Conservation (phyloP, 805 yeast species). For the Wickerhamomyces ciferrii region DNA sequence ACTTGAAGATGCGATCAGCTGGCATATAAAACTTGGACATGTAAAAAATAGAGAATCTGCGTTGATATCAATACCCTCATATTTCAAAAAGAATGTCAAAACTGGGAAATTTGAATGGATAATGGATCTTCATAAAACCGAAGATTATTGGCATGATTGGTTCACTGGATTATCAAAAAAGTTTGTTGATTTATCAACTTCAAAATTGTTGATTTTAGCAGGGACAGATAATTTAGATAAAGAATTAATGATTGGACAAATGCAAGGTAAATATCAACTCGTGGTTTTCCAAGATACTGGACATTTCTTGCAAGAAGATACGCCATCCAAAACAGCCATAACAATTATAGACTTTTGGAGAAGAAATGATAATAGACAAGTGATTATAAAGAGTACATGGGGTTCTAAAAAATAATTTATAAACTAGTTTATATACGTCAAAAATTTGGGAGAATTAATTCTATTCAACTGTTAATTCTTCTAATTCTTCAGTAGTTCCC, state of each 20-base stretch:
- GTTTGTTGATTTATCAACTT: conserved; percentile 44
- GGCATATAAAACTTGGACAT: conserved; percentile 63
- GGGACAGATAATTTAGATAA: conserved; percentile 89
- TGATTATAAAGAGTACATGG: conserved; percentile 35
- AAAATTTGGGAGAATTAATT: not conserved
- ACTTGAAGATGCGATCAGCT: conserved; percentile 59
- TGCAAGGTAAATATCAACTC: conserved; percentile 95
- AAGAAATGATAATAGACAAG: conserved; percentile 30
- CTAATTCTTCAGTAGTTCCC: conserved; percentile 26
- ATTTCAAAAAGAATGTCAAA: conserved; percentile 30
- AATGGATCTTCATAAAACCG: conserved; percentile 56
- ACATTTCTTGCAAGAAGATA: conserved; percentile 94
- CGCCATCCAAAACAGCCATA: conserved; percentile 60
- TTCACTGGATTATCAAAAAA: conserved; percentile 58
- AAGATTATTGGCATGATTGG: conserved; percentile 80
- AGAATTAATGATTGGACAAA: conserved; percentile 85
- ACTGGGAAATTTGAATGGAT: conserved; percentile 46
- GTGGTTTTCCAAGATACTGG: conserved; percentile 80
- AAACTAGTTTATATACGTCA: not conserved
- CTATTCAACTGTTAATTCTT: conserved; percentile 42
- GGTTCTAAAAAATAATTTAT: conserved; percentile 16
- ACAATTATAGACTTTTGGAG: conserved; percentile 42
- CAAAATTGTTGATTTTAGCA: conserved; percentile 75
- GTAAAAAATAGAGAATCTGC: conserved; percentile 62
- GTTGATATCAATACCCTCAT: conserved; percentile 67